A percentile compares a stretch with the other conserved stretches of the same genome.
These are phyloP conservation scores for Zygosaccharomyces rouxii DNA, from an alignment of 805 yeast genomes.

Conservation along the genomic window DNA sequence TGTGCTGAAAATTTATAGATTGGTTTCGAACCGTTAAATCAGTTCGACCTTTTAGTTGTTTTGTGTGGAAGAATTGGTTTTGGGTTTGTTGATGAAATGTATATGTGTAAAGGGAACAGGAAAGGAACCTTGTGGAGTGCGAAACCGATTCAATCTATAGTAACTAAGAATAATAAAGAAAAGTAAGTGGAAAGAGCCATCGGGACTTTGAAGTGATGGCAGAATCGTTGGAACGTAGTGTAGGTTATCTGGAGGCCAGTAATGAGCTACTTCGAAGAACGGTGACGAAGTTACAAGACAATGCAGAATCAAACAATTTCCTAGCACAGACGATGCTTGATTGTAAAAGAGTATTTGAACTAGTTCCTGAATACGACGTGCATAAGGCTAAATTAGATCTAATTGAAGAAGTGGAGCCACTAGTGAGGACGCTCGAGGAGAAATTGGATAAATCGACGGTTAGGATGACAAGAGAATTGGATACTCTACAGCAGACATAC, in stretches of 20 bases:
- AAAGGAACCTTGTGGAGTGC: not conserved
- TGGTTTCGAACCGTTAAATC: not conserved
- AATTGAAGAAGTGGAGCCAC: slow-evolving; percentile 33
- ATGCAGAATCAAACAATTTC: slow-evolving; percentile 21
- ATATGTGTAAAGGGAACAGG: slow-evolving; percentile 1
- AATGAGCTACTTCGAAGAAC: slow-evolving; percentile 21
- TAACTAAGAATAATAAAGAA: not conserved
- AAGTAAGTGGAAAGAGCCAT: not conserved
- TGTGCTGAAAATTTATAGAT: not conserved
- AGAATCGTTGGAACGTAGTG: slow-evolving; percentile 23
- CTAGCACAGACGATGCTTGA: slow-evolving; percentile 26
- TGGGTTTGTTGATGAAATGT: not conserved
- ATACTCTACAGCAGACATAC: slow-evolving; percentile 28
- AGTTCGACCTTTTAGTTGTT: not conserved
- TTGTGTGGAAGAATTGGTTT: not conserved
- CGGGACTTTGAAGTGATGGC: slow-evolving; percentile 15
- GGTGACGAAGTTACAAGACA: slow-evolving; percentile 17
- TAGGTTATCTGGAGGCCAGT: slow-evolving; percentile 22
- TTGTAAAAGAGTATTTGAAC: slow-evolving; percentile 27
- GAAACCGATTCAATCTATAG: not conserved
- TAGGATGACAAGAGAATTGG: slow-evolving; percentile 28
- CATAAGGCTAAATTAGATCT: slow-evolving; percentile 32
- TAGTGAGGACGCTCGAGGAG: slow-evolving; percentile 25
- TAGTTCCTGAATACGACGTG: slow-evolving; percentile 34
- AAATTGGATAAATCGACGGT: slow-evolving; percentile 27